Evolutionary conservation across 2,329 filamentous ascomycete species (phyloP).

Genomic region (Plenodomus biglobosus): DNA sequence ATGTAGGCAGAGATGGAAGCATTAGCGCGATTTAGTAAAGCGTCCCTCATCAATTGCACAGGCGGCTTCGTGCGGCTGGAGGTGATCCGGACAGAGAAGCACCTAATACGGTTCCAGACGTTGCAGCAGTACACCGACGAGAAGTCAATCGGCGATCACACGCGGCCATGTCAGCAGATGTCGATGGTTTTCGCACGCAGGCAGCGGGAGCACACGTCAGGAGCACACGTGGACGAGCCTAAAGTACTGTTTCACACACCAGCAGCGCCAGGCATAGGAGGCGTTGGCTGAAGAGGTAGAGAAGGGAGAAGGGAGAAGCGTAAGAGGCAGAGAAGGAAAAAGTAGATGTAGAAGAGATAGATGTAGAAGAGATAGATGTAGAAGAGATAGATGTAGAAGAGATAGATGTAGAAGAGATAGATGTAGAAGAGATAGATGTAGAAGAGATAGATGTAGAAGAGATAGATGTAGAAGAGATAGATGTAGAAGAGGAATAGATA

Average conservation of each 20-base stretch:
- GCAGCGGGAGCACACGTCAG: no score
- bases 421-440: no score
- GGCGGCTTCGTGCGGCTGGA: constrained; percentile 18
- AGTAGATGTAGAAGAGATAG: no score
- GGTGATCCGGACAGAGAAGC: constrained; percentile 19
- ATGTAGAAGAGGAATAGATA: no score
- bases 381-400: no score
- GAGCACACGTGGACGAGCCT: constrained; percentile 16
- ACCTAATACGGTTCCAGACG: constrained; percentile 17
- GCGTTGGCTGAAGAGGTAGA: constrained; percentile 9
- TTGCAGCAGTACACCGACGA: constrained; percentile 19
- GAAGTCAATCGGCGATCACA: constrained; percentile 9
- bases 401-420: no score
- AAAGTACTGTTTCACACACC: constrained; percentile 15
- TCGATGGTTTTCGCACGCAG: constrained; percentile 23
- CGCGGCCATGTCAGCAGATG: constrained; percentile 16
- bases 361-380: no score
- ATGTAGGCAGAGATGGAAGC: constrained; percentile 18
- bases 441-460: no score
- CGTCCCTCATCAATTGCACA: constrained; percentile 7
- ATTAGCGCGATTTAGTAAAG: constrained; percentile 15
- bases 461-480: no score
- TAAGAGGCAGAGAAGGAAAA: no score
- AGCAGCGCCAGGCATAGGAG: constrained; percentile 12
- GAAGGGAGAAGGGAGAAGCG: neutral